Base-by-base conservation (phyloP, 805 yeast species). In the Candida bentonensis region DNA sequence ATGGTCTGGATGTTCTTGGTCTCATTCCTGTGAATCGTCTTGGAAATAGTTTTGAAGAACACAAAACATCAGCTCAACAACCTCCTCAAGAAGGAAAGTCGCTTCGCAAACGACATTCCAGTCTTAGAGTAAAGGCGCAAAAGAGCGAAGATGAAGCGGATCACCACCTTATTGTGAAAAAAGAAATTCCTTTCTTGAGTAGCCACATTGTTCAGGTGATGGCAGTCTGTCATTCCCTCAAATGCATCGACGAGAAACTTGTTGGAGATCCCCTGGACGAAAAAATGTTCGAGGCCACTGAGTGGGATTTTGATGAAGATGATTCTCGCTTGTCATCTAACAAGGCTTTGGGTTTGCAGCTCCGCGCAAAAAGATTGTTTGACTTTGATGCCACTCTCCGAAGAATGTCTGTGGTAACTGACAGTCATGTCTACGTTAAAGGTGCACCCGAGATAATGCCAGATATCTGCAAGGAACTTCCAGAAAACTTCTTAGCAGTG, bases 401-500 rank as follows among this genome's bases (percentile, higher is more conserved):
- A 59, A 70, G 98, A 55, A 89, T 89, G 96, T 79, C 92, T 43
- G 96, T 87, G 0, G 60, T 89, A 43, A 78, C 79, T 15, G 73
- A 74, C 46, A 67, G 68, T 48, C 63, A 65, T 48, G 74, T 78
- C 0, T 80, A 75, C 57, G 86, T 92, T 11, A 92, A 92, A 58
- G 99, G 99, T 42, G 98, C 99, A 0, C 99, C 99, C 0, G 99
- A 92, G 58, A 84, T 88, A 9, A 83, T 92, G 71, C 67, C 73
- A 23, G 79, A 76, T 15, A 76, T 92, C 23, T 92, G 98, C 63
- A 64, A 67, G 15, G 76, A 80, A 1, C 62, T 92, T 42, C 98
- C 99, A 1, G 57, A 61, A 1, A 74, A 87, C 54, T 92, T 74
- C 58, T 79, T 81, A 21, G 82, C 81, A 26, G 58, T 82, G 21